Evolutionary conservation across 202 grass and related monocot species (phyloP).

Genomic region (Zoysia matrella): DNA sequence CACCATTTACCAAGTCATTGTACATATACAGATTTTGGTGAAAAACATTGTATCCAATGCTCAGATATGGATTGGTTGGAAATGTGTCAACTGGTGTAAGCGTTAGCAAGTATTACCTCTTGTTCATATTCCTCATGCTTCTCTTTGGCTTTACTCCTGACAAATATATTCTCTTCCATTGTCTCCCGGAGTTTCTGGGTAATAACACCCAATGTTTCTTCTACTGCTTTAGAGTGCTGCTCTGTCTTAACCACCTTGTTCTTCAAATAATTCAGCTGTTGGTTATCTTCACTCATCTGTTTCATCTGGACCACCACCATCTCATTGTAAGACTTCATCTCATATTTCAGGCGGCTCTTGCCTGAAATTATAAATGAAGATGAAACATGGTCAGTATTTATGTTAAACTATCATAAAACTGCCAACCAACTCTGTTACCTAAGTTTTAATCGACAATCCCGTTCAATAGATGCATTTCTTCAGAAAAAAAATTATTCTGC

Average conservation of each 20-base stretch:
- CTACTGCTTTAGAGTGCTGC: constrained; percentile 68
- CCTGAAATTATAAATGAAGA: constrained; percentile 55
- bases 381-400: not conserved
- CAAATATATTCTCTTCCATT: constrained; percentile 57
- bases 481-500: not conserved
- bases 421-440: not conserved
- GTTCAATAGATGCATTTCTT: constrained; percentile 5
- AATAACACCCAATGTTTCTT: constrained; percentile 61
- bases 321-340: constrained; percentile 87
- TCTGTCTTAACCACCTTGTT: constrained; percentile 78
- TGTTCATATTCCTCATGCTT: constrained; percentile 85
- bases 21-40: not conserved
- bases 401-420: constrained; percentile 12
- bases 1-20: constrained; percentile 6
- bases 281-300: constrained; percentile 92
- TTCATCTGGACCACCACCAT: constrained; percentile 88
- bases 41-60: not conserved
- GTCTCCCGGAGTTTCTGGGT: constrained; percentile 72
- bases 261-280: constrained; percentile 72
- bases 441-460: not conserved
- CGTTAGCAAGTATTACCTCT: constrained; percentile 58
- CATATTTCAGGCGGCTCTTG: constrained; percentile 73
- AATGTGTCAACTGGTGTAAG: constrained; percentile 11
- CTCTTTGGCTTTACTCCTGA: constrained; percentile 70
- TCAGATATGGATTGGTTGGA: not conserved